Evolutionary conservation across 108 stramenopile genomes (phyloP), one percentile per base, ranked within the genome.

Genomic region (Cyclotella cryptica): DNA sequence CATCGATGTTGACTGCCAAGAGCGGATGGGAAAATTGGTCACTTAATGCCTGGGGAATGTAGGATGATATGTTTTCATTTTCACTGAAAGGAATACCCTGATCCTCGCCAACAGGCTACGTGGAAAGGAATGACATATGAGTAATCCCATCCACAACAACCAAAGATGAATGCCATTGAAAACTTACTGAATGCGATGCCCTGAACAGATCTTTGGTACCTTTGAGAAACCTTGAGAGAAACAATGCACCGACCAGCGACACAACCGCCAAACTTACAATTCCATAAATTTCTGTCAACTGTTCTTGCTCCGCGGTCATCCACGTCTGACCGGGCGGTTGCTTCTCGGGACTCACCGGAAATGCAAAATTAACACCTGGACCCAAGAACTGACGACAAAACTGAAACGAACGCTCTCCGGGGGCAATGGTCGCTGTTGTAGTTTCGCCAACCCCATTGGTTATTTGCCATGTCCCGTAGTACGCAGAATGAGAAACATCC

Each of bases 221-320:
- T 52, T 29, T 64, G 24, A 83, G 28, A 19, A 83, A 55, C 24
- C 77, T 63, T 57, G 63, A 66, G 35, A 74, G 42, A 69, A 85
- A 83, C 24, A 83, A 14, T 22, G 73, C 45, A 24, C 81, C 81
- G 74, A 85, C 67, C 44, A 83, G 17, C 22, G 72, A 81, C 40
- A 85, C 10, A 35, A 77, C 69, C 24, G 66, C 59, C 40, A 79
- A 45, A 44, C 69, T 71, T 22, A 90, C 84, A 80, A 87, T 87
- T 21, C 92, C 94, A 66, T 83, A 93, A 26, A 93, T 78, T 22
- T 51, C 49, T 17, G 90, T 83, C 27, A 92, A 58, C 17, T 83
- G 72, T 53, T 90, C 86, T 78, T 95, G 94, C 15, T 88, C 86
- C 13, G 69, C 77, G 0, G 91, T 88, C 94, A 95, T 93, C 89